A percentile compares a stretch with the other conserved stretches of the same genome.
phyloP scores from a whole-genome alignment of 2,329 filamentous ascomycete genomes.

The Diaporthe vexans region DNA sequence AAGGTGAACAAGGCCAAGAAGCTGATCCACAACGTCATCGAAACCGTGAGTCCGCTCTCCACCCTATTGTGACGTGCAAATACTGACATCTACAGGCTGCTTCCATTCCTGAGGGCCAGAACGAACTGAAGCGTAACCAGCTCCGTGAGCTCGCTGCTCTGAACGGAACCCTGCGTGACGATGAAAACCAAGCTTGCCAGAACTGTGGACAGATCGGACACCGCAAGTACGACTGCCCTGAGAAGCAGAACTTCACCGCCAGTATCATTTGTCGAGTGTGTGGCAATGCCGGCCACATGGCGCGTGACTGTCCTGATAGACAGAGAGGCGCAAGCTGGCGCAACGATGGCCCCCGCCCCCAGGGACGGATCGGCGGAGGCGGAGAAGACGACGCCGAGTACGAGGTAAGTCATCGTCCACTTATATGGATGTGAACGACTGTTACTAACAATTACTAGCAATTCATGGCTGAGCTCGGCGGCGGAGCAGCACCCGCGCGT shows the following conservation, averaged over 20 bases:
- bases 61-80: conserved; percentile 37
- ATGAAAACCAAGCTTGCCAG: conserved; percentile 99
- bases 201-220: conserved; percentile 99
- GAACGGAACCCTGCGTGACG: conserved; percentile 98
- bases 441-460: conserved; percentile 71
- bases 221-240: conserved; percentile 98
- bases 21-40: conserved; percentile 97
- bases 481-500: conserved; percentile 77
- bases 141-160: conserved; percentile 96
- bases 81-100: conserved; percentile 76
- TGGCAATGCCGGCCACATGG: conserved; percentile 98
- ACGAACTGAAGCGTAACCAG: conserved; percentile 98
- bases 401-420: conserved; percentile 74
- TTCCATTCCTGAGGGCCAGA: conserved; percentile 98
- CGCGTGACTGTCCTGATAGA: conserved; percentile 95
- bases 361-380: conserved; percentile 78
- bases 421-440: not conserved
- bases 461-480: conserved; percentile 97
- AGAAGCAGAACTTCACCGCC: conserved; percentile 98
- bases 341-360: conserved; percentile 76
- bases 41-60: conserved; percentile 79
- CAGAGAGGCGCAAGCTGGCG: conserved; percentile 93
- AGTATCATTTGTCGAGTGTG: conserved; percentile 99
- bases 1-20: conserved; percentile 99
- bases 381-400: conserved; percentile 89